Base-by-base conservation (phyloP, 2,329 filamentous ascomycete species). In the Alternaria brassicae region DNA sequence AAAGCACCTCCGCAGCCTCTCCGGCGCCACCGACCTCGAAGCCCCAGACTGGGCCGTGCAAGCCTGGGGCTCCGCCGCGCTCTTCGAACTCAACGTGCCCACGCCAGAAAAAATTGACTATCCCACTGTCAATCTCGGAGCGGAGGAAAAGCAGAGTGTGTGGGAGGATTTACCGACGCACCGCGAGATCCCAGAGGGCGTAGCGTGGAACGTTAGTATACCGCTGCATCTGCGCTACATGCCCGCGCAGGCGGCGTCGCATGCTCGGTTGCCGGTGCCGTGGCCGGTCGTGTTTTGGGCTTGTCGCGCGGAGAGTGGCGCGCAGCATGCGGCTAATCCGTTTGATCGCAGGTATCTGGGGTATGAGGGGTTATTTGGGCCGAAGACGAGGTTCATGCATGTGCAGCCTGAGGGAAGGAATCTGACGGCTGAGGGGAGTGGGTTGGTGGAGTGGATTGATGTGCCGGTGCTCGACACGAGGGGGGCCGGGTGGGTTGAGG, bases 261-360 rank as follows among this genome's bases (percentile, higher is more conserved):
- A 76, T 49, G 58, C 60, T 0, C 23, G 21, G 21, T 77, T 88
- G 1, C 80, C 87, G n/a, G 76, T 95, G 0, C 91, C 94, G 0
- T 93, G 90, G 81, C 94, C 94, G 0, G 85, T 87, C 0, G 85
- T 97, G 0, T 97, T 97, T 81, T 97, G 93, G 93, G 92, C 93
- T 0, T 98, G 94, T 72, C 83, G 85, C 7, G 86, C 89, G 0
- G 85, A 86, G 9, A 84, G 87, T 51, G 87, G 85, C 1, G 84
- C 83, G 1, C 89, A 91, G 69, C 91, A 94, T 78, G 78, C 85
- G 0, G 85, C 84, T 5, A 97, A 91, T 71, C 94, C 94, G 0
- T 98, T 98, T 77, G 93, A 97, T 75, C 83, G 91, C 6, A 81
- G 84, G n/a, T 87, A 92, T 72, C 71, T 97, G n/a, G 93, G 93